Evolutionary conservation across 2,329 filamentous ascomycete genomes (phyloP), one percentile per base, ranked within the genome.

Genomic region (Cryphonectria japonica): DNA sequence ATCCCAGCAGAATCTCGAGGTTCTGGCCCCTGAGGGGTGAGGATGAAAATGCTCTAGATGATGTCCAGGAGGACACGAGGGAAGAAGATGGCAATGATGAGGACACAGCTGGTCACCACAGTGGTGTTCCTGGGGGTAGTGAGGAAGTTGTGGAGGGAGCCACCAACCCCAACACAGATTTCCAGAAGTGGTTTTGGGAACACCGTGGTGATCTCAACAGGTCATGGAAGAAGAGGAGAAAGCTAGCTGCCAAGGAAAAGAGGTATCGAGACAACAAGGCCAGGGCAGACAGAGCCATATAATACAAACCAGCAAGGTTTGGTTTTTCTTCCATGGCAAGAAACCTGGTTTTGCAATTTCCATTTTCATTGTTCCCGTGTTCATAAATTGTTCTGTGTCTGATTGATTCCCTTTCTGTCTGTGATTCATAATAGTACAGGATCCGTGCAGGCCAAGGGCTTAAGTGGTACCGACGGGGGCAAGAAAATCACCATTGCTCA

Each of bases 181-280:
- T 91, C 75, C 87, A 90, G 77, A 86, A 88, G 69, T 91, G 88
- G 85, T 92, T 92, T 79, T 92, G 89, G 85, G 87, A 91, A 75
- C 87, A 91, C 73, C 82, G 90, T 22, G 86, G 90, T 1, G 87
- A 92, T 54, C 81, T 91, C 68, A 92, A 91, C 77, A 81, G 86
- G 68, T 87, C 88, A 19, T 92, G 90, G 90, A 91, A 90, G 82
- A 86, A 84, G 78, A 83, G 90, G 69, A 84, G 88, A 74, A 91
- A 91, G 82, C 81, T 85, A 72, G 89, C 84, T 4, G 83, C 85
- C 43, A 92, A 92, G 83, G 88, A 91, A 79, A 91, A 89, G 82
- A 84, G 89, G 64, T 90, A 91, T 76, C 83, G 87, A 69, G 89
- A 92, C 73, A 91, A 91, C 77, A 87, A 86, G 76, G 85, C 87